Evolutionary conservation across 768 basidiomycete genomes (phyloP), one percentile per base, ranked within the genome.

Genomic region (Termitomyces eurrhizus): DNA sequence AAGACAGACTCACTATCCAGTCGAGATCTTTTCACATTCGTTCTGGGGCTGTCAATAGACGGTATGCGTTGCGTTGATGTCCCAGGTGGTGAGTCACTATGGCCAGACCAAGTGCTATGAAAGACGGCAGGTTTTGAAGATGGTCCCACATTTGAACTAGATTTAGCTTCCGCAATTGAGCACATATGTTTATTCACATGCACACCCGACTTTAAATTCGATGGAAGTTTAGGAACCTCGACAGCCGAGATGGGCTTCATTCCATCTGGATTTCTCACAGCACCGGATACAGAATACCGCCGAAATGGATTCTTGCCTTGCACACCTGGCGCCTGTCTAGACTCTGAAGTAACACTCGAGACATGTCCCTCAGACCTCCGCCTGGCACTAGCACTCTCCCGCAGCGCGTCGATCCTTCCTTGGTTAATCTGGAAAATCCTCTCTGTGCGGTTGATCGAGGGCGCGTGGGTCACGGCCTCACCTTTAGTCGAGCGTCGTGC

Each of bases 231-330:
- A 12, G 70, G 72, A 33, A 73, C 56, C 52, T 71, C 67, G n/a
- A 73, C 63, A 3, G 68, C 58, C 16, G 69, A 72, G 16, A 73
- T 70, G 2, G 67, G 70, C 50, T 69, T 69, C 39, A 57, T 52
- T 35, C 12, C 54, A 37, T 49, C 29, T 44, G 58, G 41, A 56
- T 55, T 26, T 59, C 44, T 24, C 50, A 53, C 52, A 53, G 50
- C 14, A 45, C 29, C n/a, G 49, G 53, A 13, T 29, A 46, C 41
- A 35, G 64, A 62, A 50, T 54, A 52, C 36, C 64, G 67, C 58
- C 64, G 63, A 44, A 65, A 65, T 61, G 64, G 63, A 52, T 69
- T 67, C 37, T 37, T 69, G 54, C 61, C 59, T 41, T 51, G 57
- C 29, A 50, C 46, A 46, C 33, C 14, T 14, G 52, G 53, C 21